Percentiles rank a stretch among this genome's conserved stretches.
phyloP scores from a whole-genome alignment of 2,329 filamentous ascomycete genomes.

The Verticillium zaregamsianum region DNA sequence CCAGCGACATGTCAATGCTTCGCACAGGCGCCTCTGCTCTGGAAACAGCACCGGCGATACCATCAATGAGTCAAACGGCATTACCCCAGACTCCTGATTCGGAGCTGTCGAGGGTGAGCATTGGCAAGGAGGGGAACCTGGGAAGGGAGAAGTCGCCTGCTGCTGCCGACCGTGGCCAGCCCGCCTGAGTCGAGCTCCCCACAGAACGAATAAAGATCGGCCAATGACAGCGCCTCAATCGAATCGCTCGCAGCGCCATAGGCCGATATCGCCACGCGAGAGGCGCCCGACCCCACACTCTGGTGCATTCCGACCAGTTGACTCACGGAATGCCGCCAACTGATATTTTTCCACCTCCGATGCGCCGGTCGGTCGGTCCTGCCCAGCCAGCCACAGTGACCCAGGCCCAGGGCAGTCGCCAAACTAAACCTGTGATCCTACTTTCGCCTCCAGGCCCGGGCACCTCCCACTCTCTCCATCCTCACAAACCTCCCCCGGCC shows the following conservation, averaged over 20 bases:
- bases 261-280: conserved; percentile 5
- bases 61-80: neutral
- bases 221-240: neutral
- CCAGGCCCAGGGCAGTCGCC: neutral
- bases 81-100: neutral
- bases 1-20: neutral
- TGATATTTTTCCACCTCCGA: conserved; percentile 5
- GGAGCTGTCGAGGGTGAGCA: neutral
- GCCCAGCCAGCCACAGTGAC: neutral
- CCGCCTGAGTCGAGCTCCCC: neutral
- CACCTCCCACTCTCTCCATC: neutral
- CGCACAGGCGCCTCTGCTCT: no score
- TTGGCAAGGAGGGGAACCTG: neutral
- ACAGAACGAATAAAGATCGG: neutral
- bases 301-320: neutral
- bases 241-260: neutral
- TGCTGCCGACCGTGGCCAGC: neutral
- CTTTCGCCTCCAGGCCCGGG: neutral
- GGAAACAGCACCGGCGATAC: neutral
- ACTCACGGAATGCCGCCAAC: neutral
- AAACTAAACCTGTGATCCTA: neutral
- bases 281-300: conserved; percentile 2
- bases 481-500: neutral
- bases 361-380: conserved; percentile 1
- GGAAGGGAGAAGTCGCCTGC: neutral